Conservation (phyloP, 768 basidiomycete genomes). For the Boletus tomentosulus region DNA sequence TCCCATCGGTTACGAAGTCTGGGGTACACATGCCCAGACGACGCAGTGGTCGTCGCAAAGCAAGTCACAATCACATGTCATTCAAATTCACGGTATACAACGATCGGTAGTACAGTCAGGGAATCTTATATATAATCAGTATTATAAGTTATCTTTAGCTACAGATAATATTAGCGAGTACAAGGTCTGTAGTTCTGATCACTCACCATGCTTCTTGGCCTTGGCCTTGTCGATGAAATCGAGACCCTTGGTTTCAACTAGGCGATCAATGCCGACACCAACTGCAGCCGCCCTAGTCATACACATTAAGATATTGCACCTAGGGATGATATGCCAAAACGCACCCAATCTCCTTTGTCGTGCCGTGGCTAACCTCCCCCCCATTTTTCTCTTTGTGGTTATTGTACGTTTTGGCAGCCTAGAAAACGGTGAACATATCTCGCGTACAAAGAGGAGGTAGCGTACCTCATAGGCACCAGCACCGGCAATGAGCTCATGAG, state of each 20-base stretch:
- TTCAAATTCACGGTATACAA: slow-evolving; percentile 7
- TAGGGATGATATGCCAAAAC: slow-evolving; percentile 29
- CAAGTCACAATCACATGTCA: not conserved
- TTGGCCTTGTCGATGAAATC: slow-evolving; percentile 43
- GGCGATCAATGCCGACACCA: slow-evolving; percentile 49
- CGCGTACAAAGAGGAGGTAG: not conserved
- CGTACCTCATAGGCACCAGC: slow-evolving; percentile 63
- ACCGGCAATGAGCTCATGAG: slow-evolving; percentile 64
- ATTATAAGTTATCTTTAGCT: too few relatives aligned
- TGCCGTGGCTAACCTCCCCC: slow-evolving; percentile 43
- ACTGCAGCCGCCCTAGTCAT: slow-evolving; percentile 47
- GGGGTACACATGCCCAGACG: too few relatives aligned
- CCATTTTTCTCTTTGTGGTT: slow-evolving; percentile 48
- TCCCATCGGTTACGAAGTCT: too few relatives aligned
- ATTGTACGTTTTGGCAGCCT: slow-evolving; percentile 66
- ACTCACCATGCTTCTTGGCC: slow-evolving; percentile 38
- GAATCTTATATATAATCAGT: too few relatives aligned
- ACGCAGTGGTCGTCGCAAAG: not conserved
- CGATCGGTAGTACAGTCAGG: not conserved
- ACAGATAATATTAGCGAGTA: not conserved
- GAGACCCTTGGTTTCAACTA: slow-evolving; percentile 58
- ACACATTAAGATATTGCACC: not conserved
- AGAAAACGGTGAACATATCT: not conserved
- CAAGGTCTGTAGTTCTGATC: too few relatives aligned
- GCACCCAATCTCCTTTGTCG: slow-evolving; percentile 48